These are phyloP conservation scores for Chlorella sorokiniana DNA, from an alignment of 139 green algal genomes.

Conservation along the genomic window DNA sequence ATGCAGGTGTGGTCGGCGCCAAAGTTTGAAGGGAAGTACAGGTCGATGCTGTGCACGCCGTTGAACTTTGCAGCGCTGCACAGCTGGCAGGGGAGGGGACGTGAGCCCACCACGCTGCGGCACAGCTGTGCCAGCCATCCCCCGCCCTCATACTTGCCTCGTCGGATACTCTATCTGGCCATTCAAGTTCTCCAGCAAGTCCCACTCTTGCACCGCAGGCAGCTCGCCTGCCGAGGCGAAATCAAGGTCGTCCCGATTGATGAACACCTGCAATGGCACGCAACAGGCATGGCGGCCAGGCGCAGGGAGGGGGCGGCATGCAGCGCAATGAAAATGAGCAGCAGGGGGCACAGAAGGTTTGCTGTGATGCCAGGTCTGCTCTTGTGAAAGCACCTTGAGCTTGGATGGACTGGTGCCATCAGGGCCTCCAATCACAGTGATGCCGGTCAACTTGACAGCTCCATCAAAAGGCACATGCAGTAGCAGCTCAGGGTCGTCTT, in stretches of 20 bases:
- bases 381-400: slow-evolving; percentile 45
- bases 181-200: slow-evolving; percentile 67
- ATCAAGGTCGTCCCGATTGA: slow-evolving; percentile 89
- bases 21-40: slow-evolving; percentile 79
- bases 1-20: slow-evolving; percentile 58
- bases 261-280: slow-evolving; percentile 49
- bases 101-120: not conserved
- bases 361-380: not conserved
- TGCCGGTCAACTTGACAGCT: slow-evolving; percentile 83
- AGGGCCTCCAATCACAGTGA: slow-evolving; percentile 70
- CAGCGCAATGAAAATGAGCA: not conserved
- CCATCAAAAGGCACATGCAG: slow-evolving; percentile 88
- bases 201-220: slow-evolving; percentile 80
- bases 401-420: slow-evolving; percentile 53
- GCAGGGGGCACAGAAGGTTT: not conserved
- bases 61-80: slow-evolving; percentile 81
- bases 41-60: slow-evolving; percentile 78
- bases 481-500: slow-evolving; percentile 89
- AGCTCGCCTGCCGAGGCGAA: slow-evolving; percentile 64
- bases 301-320: not conserved
- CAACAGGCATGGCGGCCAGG: not conserved
- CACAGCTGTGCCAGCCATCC: not conserved
- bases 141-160: slow-evolving; percentile 54
- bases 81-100: not conserved
- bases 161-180: slow-evolving; percentile 73